Percentiles rank a stretch among this genome's conserved stretches.
Conservation (phyloP, 2,329 filamentous ascomycete species). For the Ophiosphaerella narmari region DNA sequence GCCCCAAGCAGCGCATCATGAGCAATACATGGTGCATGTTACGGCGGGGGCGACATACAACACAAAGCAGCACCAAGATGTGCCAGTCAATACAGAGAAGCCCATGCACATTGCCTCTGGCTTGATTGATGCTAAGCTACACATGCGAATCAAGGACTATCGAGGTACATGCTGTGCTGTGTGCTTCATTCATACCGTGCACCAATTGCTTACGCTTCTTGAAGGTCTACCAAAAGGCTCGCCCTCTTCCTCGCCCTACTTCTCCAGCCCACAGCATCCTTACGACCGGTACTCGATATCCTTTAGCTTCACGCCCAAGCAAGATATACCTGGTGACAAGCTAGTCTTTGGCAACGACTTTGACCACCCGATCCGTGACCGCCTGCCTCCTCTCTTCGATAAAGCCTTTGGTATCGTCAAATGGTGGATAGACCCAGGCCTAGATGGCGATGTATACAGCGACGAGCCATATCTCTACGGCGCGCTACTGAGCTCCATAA, state of each 20-base stretch:
- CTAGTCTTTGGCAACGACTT: slow-evolving; percentile 96
- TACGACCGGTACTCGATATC: slow-evolving; percentile 84
- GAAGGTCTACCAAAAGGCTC: slow-evolving; percentile 73
- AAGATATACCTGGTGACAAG: slow-evolving; percentile 67
- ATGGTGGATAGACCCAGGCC: slow-evolving; percentile 87
- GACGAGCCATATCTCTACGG: slow-evolving; percentile 88
- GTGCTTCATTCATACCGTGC: not conserved
- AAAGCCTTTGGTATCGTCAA: slow-evolving; percentile 84
- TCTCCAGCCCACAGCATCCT: slow-evolving; percentile 69
- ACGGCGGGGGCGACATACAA: slow-evolving; percentile 82
- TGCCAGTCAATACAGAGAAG: slow-evolving; percentile 74
- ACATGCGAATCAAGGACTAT: slow-evolving; percentile 73
- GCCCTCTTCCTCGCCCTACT: slow-evolving; percentile 75
- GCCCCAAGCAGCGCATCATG: slow-evolving; percentile 49
- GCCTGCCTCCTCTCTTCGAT: slow-evolving; percentile 82
- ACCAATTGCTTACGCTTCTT: slow-evolving; percentile 1
- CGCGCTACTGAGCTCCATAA: slow-evolving; percentile 78
- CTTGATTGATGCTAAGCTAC: slow-evolving; percentile 69
- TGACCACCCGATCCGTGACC: slow-evolving; percentile 84
- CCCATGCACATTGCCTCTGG: slow-evolving; percentile 67
- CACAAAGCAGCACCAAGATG: slow-evolving; percentile 68
- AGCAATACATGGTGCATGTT: slow-evolving; percentile 77
- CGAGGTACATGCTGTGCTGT: slow-evolving; percentile 42
- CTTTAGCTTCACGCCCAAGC: slow-evolving; percentile 76
- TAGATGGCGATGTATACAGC: slow-evolving; percentile 88